Evolutionary conservation across 371 early-diverging fungal genomes (phyloP).

Genomic region (Coemansia sp.): DNA sequence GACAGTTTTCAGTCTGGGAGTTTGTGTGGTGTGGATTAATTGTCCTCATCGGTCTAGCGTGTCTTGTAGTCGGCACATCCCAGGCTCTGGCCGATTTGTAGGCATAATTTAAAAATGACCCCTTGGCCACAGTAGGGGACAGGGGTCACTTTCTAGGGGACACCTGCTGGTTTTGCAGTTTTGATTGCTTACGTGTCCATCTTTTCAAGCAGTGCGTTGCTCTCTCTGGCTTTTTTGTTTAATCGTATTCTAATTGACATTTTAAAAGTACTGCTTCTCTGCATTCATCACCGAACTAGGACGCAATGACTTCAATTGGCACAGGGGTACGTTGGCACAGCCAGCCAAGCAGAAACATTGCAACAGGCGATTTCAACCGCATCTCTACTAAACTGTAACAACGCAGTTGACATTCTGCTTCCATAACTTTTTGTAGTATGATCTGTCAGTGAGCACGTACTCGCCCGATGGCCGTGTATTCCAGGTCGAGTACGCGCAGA

Average conservation of each 20-base stretch:
- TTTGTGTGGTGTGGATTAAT: slow-evolving; percentile 60
- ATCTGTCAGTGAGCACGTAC: slow-evolving; percentile 95
- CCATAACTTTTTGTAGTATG: slow-evolving; percentile 69
- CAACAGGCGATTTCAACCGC: not conserved
- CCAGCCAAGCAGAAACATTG: not conserved
- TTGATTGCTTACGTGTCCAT: slow-evolving; percentile 2
- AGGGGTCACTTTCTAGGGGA: slow-evolving; percentile 12
- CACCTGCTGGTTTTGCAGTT: not conserved
- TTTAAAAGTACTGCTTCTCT: not conserved
- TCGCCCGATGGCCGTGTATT: slow-evolving; percentile 98
- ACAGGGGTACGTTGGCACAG: slow-evolving; percentile 53
- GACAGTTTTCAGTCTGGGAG: slow-evolving; percentile 59
- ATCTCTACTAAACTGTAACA: slow-evolving; percentile 2
- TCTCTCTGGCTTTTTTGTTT: not conserved
- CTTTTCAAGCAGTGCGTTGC: not conserved
- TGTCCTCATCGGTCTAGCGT: slow-evolving; percentile 65
- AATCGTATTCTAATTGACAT: not conserved
- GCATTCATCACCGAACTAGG: not conserved
- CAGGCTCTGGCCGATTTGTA: slow-evolving; percentile 62
- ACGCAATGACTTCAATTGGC: slow-evolving; percentile 57
- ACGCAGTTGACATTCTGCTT: not conserved
- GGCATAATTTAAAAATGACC: not conserved
- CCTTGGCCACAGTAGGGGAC: slow-evolving; percentile 4
- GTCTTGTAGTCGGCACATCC: slow-evolving; percentile 72
- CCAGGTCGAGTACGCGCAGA: slow-evolving; percentile 97